Percentiles rank a stretch among this genome's conserved stretches.
phyloP scores from a whole-genome alignment of 768 basidiomycete genomes.

The Lactarius vividus region DNA sequence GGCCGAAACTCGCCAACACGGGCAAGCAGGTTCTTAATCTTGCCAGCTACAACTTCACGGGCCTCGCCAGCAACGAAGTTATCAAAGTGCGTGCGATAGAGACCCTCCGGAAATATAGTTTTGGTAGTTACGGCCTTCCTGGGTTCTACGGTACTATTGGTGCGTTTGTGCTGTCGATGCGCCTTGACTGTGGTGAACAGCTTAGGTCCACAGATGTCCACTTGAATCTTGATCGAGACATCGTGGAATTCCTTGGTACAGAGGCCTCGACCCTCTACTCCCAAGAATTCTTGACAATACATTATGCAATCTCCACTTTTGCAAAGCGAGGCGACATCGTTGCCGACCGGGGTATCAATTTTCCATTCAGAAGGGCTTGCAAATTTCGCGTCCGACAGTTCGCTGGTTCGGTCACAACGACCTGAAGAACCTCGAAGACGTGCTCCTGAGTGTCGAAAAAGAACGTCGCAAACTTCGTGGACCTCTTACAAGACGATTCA shows the following conservation, averaged over 20 bases:
- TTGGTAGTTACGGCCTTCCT: conserved; percentile 93
- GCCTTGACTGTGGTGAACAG: background rate
- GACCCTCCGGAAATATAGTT: conserved; percentile 81
- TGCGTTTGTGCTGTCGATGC: conserved; percentile 38
- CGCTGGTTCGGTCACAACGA: no score
- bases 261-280: background rate
- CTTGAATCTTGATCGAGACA: conserved; percentile 38
- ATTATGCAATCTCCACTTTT: no score
- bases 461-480: no score
- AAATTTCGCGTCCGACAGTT: conserved; percentile 53
- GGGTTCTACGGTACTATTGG: conserved; percentile 97
- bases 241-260: background rate
- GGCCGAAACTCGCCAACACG: conserved; percentile 68
- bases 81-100: conserved; percentile 85
- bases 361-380: conserved; percentile 46
- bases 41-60: conserved; percentile 88
- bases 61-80: conserved; percentile 83
- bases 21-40: conserved; percentile 82
- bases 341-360: no score
- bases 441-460: conserved; percentile 74
- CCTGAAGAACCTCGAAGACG: conserved; percentile 53
- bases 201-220: conserved; percentile 71
- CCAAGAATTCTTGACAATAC: no score
- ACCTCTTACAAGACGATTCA: no score
- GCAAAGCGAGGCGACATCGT: no score